Evolutionary conservation across 2,329 filamentous ascomycete species (phyloP).

Genomic region (Fusarium sterilihyphosum): DNA sequence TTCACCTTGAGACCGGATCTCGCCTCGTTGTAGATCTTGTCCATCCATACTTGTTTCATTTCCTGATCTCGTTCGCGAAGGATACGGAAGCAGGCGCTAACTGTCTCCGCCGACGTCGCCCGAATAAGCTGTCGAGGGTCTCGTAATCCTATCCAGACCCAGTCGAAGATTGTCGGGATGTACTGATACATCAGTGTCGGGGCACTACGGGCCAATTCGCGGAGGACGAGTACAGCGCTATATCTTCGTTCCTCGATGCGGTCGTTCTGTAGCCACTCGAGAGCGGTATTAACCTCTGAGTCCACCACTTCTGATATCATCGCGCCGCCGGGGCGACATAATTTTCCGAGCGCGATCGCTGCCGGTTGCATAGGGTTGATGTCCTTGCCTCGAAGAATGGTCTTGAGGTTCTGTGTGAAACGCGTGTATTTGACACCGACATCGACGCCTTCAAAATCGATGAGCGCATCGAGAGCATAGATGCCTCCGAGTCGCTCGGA

Average conservation of each 20-base stretch:
- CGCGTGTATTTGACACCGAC: slow-evolving; percentile 92
- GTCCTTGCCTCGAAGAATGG: slow-evolving; percentile 89
- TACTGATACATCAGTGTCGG: slow-evolving; percentile 96
- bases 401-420: slow-evolving; percentile 90
- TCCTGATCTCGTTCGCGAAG: slow-evolving; percentile 91
- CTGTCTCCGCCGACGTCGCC: slow-evolving; percentile 89
- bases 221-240: slow-evolving; percentile 88
- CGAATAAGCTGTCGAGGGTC: slow-evolving; percentile 92
- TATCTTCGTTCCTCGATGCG: slow-evolving; percentile 93
- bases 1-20: slow-evolving; percentile 80
- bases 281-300: slow-evolving; percentile 92
- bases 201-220: slow-evolving; percentile 90
- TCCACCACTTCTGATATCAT: slow-evolving; percentile 96
- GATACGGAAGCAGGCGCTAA: slow-evolving; percentile 95
- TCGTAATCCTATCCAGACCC: slow-evolving; percentile 93
- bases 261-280: slow-evolving; percentile 97
- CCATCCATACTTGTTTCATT: slow-evolving; percentile 88
- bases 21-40: slow-evolving; percentile 88
- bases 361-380: slow-evolving; percentile 90
- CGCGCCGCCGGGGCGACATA: slow-evolving; percentile 92
- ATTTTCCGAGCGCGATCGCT: slow-evolving; percentile 85
- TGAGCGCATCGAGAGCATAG: slow-evolving; percentile 88
- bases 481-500: slow-evolving; percentile 92
- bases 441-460: slow-evolving; percentile 97
- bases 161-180: slow-evolving; percentile 93